Conservation (phyloP, 2,329 filamentous ascomycete species). For the Talaromyces funiculosus region DNA sequence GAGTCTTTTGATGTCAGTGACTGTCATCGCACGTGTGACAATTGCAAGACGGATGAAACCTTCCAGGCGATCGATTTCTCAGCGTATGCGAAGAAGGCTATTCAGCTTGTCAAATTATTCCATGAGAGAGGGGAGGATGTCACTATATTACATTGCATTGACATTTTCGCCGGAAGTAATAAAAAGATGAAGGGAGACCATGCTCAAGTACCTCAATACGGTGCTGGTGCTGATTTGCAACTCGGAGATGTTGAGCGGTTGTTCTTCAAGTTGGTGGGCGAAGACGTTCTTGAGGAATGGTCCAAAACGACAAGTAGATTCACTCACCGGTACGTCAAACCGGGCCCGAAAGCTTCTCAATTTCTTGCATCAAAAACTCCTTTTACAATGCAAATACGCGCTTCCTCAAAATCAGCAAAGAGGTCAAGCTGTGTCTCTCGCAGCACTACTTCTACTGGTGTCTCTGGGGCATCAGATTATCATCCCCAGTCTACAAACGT, state of each 20-base stretch:
- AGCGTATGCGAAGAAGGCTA: slow-evolving; percentile 62
- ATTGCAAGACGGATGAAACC: slow-evolving; percentile 67
- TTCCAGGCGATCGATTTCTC: slow-evolving; percentile 76
- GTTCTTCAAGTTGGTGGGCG: slow-evolving; percentile 68
- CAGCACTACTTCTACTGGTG: slow-evolving; percentile 26
- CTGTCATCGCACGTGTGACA: slow-evolving; percentile 77
- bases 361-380: slow-evolving; percentile 41
- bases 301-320: slow-evolving; percentile 65
- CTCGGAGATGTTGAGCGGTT: slow-evolving; percentile 75
- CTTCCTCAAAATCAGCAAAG: slow-evolving; percentile 37
- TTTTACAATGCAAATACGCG: slow-evolving; percentile 51
- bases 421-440: not conserved
- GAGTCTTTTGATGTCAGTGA: slow-evolving; percentile 69
- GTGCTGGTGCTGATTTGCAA: slow-evolving; percentile 63
- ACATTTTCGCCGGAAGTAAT: slow-evolving; percentile 69
- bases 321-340: slow-evolving; percentile 60
- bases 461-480: slow-evolving; percentile 35
- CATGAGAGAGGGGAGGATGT: slow-evolving; percentile 47
- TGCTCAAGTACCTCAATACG: slow-evolving; percentile 54
- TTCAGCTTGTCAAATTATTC: slow-evolving; percentile 57
- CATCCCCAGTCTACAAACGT: slow-evolving; percentile 61
- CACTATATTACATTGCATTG: slow-evolving; percentile 74
- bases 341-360: slow-evolving; percentile 41
- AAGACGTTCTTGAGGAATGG: slow-evolving; percentile 67
- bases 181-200: slow-evolving; percentile 56